These are phyloP conservation scores for Aspergillus caelatus DNA, from an alignment of 2,329 filamentous ascomycete species.

Conservation along the genomic window DNA sequence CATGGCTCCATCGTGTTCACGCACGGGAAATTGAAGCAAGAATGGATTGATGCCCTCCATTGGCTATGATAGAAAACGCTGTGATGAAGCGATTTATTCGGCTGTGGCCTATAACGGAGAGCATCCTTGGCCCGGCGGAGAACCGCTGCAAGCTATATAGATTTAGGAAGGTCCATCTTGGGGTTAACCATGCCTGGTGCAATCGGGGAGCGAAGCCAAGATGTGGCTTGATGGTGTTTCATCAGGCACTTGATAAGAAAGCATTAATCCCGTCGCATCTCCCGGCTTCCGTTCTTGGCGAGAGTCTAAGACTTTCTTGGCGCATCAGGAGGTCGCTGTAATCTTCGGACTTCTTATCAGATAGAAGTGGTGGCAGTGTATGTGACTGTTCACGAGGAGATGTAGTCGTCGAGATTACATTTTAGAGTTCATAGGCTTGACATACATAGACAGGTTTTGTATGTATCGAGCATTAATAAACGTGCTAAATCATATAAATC, in stretches of 20 bases:
- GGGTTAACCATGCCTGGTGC: background rate
- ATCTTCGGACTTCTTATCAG: background rate
- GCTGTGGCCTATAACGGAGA: background rate
- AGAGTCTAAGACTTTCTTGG: background rate
- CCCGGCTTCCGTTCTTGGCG: background rate
- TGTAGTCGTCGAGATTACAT: background rate
- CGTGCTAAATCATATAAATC: background rate
- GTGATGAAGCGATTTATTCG: background rate
- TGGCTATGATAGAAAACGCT: background rate
- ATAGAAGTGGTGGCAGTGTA: background rate
- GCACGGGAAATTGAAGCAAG: background rate
- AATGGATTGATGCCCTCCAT: too few species aligned
- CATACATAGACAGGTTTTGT: background rate
- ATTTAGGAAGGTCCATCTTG: background rate
- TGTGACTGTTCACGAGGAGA: background rate
- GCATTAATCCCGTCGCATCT: background rate
- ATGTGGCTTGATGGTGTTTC: background rate
- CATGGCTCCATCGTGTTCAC: background rate
- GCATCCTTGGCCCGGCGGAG: conserved; percentile 29
- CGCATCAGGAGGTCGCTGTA: background rate
- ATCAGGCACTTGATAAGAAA: background rate
- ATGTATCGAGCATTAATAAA: background rate
- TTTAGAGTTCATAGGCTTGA: background rate
- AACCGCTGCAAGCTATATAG: conserved; percentile 11
- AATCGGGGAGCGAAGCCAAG: background rate